phyloP scores from a whole-genome alignment of 352 stramenopile species.

The Globisporangium echinulatum region DNA sequence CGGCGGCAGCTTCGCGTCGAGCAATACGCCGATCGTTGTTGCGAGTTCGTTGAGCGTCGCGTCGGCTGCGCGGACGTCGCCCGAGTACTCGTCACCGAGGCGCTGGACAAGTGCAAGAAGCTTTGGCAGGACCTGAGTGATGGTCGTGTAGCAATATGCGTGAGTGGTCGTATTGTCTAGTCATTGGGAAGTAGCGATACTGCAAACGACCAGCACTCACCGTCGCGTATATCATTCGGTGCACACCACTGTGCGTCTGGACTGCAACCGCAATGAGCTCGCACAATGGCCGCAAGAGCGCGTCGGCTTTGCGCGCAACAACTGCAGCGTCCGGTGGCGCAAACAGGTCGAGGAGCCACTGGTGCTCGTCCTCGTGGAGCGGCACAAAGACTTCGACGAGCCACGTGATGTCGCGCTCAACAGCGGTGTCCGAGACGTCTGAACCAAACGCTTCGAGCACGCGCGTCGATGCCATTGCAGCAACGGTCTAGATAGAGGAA shows the following conservation, averaged over 20 bases:
- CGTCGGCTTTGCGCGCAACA: conserved; percentile 25
- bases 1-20: conserved; percentile 44
- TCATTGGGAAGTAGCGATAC: no score
- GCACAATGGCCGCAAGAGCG: conserved; percentile 49
- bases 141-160: no score
- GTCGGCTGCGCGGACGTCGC: conserved; percentile 23
- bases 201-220: conserved; percentile 3
- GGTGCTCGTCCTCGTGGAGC: conserved; percentile 23
- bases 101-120: conserved; percentile 31
- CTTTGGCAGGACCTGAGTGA: conserved; percentile 30
- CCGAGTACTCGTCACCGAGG: conserved; percentile 9
- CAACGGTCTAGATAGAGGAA: conserved; percentile 31
- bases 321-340: conserved; percentile 16
- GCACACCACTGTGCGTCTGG: conserved; percentile 47
- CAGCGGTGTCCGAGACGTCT: conserved; percentile 23
- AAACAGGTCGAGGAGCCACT: conserved; percentile 60
- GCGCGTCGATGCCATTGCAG: conserved; percentile 56
- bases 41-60: conserved; percentile 44
- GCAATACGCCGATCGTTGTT: conserved; percentile 42
- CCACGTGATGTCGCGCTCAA: conserved; percentile 42
- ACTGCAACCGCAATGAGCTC: conserved; percentile 56
- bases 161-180: no score
- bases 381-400: conserved; percentile 43
- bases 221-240: conserved; percentile 38
- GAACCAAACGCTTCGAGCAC: conserved; percentile 62